These are phyloP conservation scores for Alternaria solani DNA, from an alignment of 2,329 filamentous ascomycete genomes.

Conservation along the genomic window DNA sequence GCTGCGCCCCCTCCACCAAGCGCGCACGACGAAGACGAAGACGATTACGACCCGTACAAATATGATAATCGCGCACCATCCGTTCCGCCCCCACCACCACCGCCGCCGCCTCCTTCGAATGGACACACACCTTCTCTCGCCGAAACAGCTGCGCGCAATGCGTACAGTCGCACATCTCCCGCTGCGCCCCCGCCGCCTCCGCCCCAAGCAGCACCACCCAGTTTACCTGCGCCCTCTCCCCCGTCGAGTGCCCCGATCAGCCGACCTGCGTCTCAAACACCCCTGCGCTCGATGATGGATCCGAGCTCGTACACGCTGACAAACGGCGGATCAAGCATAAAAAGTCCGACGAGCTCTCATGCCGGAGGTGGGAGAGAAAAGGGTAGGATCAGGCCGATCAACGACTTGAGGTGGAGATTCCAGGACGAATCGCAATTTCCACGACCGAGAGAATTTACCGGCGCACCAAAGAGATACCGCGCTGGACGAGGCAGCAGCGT, in stretches of 20 bases:
- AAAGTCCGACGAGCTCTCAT: conserved; percentile 34
- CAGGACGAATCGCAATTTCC: conserved; percentile 82
- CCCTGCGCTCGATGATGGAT: conserved; percentile 71
- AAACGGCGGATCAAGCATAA: conserved; percentile 48
- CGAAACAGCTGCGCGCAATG: conserved; percentile 66
- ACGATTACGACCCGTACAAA: conserved; percentile 51
- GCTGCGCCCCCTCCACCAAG: conserved; percentile 55
- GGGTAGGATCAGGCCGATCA: conserved; percentile 63
- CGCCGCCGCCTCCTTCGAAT: conserved; percentile 56
- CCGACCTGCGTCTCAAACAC: conserved; percentile 52
- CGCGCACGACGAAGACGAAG: conserved; percentile 28
- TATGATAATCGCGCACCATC: conserved; percentile 51
- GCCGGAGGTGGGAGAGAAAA: conserved; percentile 32
- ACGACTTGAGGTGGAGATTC: conserved; percentile 87
- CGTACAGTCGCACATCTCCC: conserved; percentile 59
- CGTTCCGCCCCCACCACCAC: conserved; percentile 59
- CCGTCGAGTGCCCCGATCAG: conserved; percentile 37
- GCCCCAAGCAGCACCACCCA: conserved; percentile 53
- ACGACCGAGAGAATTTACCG: conserved; percentile 81
- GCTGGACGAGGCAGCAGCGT: conserved; percentile 94
- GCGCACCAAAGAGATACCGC: conserved; percentile 79
- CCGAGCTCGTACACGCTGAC: conserved; percentile 74
- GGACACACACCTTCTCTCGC: conserved; percentile 60
- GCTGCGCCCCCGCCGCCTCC: conserved; percentile 49
- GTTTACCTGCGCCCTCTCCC: conserved; percentile 53